A percentile compares a stretch with the other conserved stretches of the same genome.
phyloP scores from a whole-genome alignment of 2,329 filamentous ascomycete species.

The Diatrype stigma region DNA sequence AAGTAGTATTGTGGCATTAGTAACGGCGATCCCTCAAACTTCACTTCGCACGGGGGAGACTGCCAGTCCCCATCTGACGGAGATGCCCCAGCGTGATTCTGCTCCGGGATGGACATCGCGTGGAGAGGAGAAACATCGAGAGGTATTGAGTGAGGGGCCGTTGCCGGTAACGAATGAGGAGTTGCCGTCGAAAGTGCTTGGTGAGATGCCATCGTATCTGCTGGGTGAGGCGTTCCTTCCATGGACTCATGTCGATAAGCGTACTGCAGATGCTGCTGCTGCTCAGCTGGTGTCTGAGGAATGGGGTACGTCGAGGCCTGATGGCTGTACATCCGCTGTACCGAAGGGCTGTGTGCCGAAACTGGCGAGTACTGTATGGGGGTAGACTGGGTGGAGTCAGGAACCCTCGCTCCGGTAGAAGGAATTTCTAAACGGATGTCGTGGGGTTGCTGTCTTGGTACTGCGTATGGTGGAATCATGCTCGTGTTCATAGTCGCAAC shows the following conservation, averaged over 20 bases:
- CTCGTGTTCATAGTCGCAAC: slow-evolving; percentile 58
- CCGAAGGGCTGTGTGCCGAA: slow-evolving; percentile 49
- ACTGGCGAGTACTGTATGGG: slow-evolving; percentile 54
- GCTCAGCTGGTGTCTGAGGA: slow-evolving; percentile 22
- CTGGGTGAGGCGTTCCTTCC: neutral
- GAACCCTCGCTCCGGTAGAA: slow-evolving; percentile 43
- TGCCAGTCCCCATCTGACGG: neutral
- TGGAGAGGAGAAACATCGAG: neutral
- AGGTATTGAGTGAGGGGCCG: neutral
- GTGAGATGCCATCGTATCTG: too few species aligned
- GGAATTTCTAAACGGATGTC: slow-evolving; percentile 46
- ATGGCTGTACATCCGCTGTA: slow-evolving; percentile 55
- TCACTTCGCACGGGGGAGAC: neutral
- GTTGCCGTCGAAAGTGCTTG: too few species aligned
- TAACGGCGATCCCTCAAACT: slow-evolving; percentile 21
- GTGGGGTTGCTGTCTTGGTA: slow-evolving; percentile 46
- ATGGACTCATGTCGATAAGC: neutral
- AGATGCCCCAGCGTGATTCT: neutral
- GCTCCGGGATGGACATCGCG: neutral
- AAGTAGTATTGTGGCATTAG: slow-evolving; percentile 34
- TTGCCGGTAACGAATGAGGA: neutral
- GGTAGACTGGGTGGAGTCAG: slow-evolving; percentile 53
- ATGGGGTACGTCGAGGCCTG: slow-evolving; percentile 46
- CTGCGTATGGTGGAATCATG: slow-evolving; percentile 46
- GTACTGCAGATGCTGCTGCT: neutral